These are phyloP conservation scores for Misopates orontium DNA, from an alignment of 257 asterid species.

Conservation along the genomic window DNA sequence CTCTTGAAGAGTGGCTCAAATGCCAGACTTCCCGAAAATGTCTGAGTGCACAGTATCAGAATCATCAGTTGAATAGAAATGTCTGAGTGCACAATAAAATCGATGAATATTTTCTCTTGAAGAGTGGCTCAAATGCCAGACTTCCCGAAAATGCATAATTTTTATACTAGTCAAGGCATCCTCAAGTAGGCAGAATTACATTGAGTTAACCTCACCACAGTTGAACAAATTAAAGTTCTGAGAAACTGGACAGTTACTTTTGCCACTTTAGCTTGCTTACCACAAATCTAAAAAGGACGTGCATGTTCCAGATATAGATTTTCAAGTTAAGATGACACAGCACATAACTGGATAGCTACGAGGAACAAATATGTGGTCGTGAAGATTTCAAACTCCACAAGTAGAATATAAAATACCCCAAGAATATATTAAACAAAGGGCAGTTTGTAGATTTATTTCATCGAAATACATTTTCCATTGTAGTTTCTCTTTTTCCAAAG, in stretches of 20 bases:
- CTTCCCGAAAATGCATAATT: not conserved
- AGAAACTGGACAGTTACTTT: too few species aligned
- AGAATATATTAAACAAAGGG: too few species aligned
- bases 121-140: not conserved
- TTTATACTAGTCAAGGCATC: not conserved
- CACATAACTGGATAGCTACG: not conserved
- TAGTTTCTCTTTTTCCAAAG: not conserved
- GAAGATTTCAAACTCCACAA: not conserved
- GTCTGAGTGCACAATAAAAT: not conserved
- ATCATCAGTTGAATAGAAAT: not conserved
- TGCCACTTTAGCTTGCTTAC: not conserved
- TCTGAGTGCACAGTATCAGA: constrained; percentile 9
- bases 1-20: not conserved
- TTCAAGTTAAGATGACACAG: not conserved
- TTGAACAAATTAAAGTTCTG: too few species aligned
- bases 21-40: not conserved
- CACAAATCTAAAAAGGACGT: not conserved
- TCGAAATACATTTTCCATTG: not conserved
- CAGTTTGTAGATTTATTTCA: not conserved
- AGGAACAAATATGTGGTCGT: not conserved
- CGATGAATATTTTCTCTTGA: not conserved
- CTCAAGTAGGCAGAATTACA: not conserved
- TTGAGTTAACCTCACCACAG: not conserved
- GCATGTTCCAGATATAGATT: not conserved
- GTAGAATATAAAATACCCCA: not conserved